Base-by-base conservation (phyloP, 1,284 basidiomycete species). In the Leucoagaricus sp. region DNA sequence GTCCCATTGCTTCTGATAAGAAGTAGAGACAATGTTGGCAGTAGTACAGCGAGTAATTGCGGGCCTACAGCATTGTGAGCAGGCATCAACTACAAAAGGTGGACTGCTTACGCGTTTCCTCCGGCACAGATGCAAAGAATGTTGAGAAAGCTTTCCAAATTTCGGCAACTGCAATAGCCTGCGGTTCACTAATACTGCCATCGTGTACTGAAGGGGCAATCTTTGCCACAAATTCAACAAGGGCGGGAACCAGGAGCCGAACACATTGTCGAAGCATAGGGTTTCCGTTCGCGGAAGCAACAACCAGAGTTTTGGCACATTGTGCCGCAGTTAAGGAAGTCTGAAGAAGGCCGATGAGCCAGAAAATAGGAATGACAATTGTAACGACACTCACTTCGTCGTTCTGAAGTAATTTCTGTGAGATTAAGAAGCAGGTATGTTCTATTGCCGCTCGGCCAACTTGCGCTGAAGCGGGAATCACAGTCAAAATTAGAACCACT, bases 291-390 rank as follows among this genome's bases (percentile, higher is more conserved):
- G 81, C 74, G 4, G 86, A 80, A 13, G 90, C 84, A 7, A 83
- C 72, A 36, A 96, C 79, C 31, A 96, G 73, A 0, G 94, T 94
- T 63, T 90, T 90, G 0, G 90, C 83, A 66, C 96, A 97, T 64
- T 98, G 93, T 1, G 91, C 84, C 2, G 94, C 93, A 3, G 92
- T 93, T n/a, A 94, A 69, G 0, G 89, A 87, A 29, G 89, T 89
- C 72, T 61, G 67, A 65, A 71, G 62, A 61, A 7, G 13, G 23
- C 13, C 68, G 59, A 57, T 19, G 38, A 23, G 49, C 36, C 2
- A 60, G 42, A 15, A 57, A 10, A 48, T 26, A 10, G 28, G 23
- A 23, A 29, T 45, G 10, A 15, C 8, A 28, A 34, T 26, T 29
- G 7, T 19, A n/a, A 23, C 26, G 55, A 49, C 47, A 64, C 78